Base-by-base conservation (phyloP, 768 basidiomycete genomes). In the Termitomyces sp. region DNA sequence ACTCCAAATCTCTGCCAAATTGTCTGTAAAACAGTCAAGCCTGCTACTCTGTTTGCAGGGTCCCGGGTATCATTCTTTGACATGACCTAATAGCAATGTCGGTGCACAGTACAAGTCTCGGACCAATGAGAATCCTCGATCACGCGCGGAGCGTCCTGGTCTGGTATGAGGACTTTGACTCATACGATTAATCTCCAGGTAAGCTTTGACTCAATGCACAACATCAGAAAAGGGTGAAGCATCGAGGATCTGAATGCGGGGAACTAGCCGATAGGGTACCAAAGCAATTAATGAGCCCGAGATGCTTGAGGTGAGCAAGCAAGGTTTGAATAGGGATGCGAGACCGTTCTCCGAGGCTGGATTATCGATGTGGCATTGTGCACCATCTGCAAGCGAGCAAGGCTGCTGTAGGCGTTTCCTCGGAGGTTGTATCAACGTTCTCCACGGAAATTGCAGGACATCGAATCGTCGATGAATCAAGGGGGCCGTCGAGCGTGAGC, bases 241-340 rank as follows among this genome's bases (percentile, higher is more conserved):
- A 9, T 51, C 33, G 56, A 51, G 47, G 56, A 57, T 2, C 57
- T 62, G 34, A 62, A 53, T 4, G 52, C 51, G 18, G 53, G 58
- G 42, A 62, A 57, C 15, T 51, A 55, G 4, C 12, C n/a, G 6
- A 34, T 31, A 37, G 55, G 61, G 52, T 45, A 51, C 4, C 44
- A 9, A 28, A 57, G 12, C 33, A 31, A 31, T 59, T 55, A 1
- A 52, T 39, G 22, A 62, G 51, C 8, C 42, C 51, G 9, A 59
- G 49, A 42, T 34, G 61, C 28, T 33, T 7, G 39, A 62, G 47
- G 24, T 46, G 39, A n/a, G 39, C 39, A 41, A 9, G 18, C n/a
- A 41, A 16, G 61, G 53, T 31, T 33, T 7, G 3, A 42, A 2
- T 28, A 54, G 16, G 15, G 53, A 26, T 26, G 5, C 45, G 26